phyloP scores from a whole-genome alignment of 805 yeast genomes.

The Schizosaccharomyces octosporus region DNA sequence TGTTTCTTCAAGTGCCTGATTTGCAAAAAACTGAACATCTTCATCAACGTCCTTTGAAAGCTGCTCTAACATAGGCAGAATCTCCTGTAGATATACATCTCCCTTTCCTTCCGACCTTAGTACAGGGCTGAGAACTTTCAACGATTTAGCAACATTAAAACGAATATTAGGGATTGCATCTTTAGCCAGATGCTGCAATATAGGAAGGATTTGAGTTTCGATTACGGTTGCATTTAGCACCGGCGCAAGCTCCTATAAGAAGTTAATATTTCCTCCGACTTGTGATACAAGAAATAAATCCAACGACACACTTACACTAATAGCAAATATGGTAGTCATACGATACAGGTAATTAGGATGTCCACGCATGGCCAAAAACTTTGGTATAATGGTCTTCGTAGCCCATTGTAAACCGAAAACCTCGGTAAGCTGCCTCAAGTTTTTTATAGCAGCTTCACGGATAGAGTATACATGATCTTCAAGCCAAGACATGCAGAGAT shows the following conservation, averaged over 20 bases:
- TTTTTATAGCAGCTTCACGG: constrained; percentile 82
- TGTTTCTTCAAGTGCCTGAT: constrained; percentile 24
- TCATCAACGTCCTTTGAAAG: constrained; percentile 52
- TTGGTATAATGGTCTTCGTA: constrained; percentile 51
- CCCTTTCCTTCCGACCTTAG: constrained; percentile 14
- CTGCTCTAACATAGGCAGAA: constrained; percentile 41
- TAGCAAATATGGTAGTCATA: constrained; percentile 69
- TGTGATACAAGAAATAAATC: neutral
- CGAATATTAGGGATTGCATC: constrained; percentile 89
- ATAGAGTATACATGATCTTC: constrained; percentile 95
- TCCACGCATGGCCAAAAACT: constrained; percentile 36
- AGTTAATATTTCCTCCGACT: neutral
- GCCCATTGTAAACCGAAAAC: constrained; percentile 93
- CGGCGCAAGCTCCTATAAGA: constrained; percentile 40
- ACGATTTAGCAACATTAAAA: constrained; percentile 79
- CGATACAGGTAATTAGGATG: constrained; percentile 62
- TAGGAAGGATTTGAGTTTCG: constrained; percentile 48
- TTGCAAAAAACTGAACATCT: constrained; percentile 74
- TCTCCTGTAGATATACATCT: constrained; percentile 10
- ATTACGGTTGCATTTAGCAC: constrained; percentile 38
- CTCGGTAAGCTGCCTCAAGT: constrained; percentile 51
- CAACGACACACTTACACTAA: constrained; percentile 12
- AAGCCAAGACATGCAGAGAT: constrained; percentile 85
- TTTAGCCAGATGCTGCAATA: constrained; percentile 38
- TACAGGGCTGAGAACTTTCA: constrained; percentile 33